These are phyloP conservation scores for Rosa multiflora DNA, from an alignment of 306 rosid genomes.

Conservation along the genomic window DNA sequence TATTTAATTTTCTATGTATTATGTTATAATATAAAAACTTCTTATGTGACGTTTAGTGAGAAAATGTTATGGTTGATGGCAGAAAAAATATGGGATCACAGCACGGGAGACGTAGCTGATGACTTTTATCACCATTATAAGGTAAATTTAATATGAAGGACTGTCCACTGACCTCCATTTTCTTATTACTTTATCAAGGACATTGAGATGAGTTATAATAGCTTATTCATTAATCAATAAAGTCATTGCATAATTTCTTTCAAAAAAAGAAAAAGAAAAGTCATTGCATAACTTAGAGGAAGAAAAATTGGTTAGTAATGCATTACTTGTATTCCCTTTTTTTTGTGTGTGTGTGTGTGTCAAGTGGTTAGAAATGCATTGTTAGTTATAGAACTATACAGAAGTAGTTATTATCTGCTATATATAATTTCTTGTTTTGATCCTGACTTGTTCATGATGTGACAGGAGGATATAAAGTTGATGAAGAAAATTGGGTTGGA, in stretches of 20 bases:
- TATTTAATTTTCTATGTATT: not conserved
- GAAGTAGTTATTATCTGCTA: not conserved
- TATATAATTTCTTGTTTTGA: too few relatives aligned
- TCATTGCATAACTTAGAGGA: too few relatives aligned
- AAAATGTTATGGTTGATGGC: not conserved
- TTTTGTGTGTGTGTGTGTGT: too few relatives aligned
- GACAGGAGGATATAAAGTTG: constrained; percentile 53
- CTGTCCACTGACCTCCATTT: too few relatives aligned
- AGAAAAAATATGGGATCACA: constrained; percentile 52
- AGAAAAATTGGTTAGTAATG: too few relatives aligned
- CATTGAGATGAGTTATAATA: not conserved
- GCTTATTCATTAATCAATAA: not conserved
- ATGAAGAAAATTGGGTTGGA: constrained; percentile 60
- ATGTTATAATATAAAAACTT: not conserved
- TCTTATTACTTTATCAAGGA: not conserved
- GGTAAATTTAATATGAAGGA: constrained; percentile 23
- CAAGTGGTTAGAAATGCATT: too few relatives aligned
- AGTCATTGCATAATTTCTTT: too few relatives aligned
- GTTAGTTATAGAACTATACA: too few relatives aligned
- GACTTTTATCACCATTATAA: constrained; percentile 67
- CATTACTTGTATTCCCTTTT: too few relatives aligned
- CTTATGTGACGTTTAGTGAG: not conserved
- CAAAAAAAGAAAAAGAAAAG: too few relatives aligned
- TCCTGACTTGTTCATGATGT: too few relatives aligned
- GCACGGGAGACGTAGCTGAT: constrained; percentile 49